Evolutionary conservation across 2,329 filamentous ascomycete species (phyloP), one percentile per base, ranked within the genome.

Genomic region (Colletotrichum melonis): DNA sequence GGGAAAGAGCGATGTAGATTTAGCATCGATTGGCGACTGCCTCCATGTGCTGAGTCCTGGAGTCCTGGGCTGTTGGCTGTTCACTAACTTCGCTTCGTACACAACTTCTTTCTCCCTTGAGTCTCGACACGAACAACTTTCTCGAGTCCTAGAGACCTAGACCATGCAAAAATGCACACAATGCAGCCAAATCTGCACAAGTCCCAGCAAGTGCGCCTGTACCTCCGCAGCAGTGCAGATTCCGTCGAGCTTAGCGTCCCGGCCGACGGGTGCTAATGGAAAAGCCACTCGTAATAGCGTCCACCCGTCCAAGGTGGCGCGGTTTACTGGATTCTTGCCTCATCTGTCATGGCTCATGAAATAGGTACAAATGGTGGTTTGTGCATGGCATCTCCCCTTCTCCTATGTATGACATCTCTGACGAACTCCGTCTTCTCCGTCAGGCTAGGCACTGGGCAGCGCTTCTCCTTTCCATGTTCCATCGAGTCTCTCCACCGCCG

Each of bases 271-370:
- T 72, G 59, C 65, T 69, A 72, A 26, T 26, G 69, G 24, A 19
- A 69, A 58, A 64, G 69, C 69, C 59, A 69, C 58, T 64, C 66
- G 69, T 69, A 72, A 60, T 72, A 69, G 69, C 59, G 66, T 69
- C 59, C 58, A 57, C 65, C 56, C 1, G 62, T 54, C 24, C 26
- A 32, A 57, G 38, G 69, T 72, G 69, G 69, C 69, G 64, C 64
- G 69, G 64, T 38, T 38, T 24, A 54, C 26, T 57, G 55, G 9
- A 11, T 68, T 56, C 55, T 66, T 58, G 35, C 60, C 63, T 70
- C 35, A 14, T n/a, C 32, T 66, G 32, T 14, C 26, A n/a, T 54
- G 35, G 38, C 8, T 22, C 22, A 32, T 46, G 19, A 28, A 26
- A 26, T 54, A 26, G 46, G 28, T 26, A 4, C 19, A 9, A 22